Evolutionary conservation across 1,284 basidiomycete species (phyloP), one percentile per base, ranked within the genome.

Genomic region (Rhodotorula sp.): DNA sequence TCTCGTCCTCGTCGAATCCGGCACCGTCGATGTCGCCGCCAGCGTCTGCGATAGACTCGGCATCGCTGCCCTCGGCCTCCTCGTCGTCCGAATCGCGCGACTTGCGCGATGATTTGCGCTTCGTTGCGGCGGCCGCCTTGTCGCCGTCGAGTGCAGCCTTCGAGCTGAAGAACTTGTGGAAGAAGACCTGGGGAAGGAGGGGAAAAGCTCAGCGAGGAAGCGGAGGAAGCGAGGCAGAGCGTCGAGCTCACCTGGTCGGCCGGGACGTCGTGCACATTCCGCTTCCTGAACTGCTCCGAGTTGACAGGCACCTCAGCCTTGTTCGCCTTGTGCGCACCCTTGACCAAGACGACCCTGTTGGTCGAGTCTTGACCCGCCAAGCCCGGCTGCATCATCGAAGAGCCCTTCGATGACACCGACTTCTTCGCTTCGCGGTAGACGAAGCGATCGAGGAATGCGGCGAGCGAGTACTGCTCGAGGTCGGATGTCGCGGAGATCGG

Each of bases 351-450:
- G 82, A 96, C 85, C 54, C 83, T 82, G 7, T 87, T 86, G n/a
- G 87, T 87, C 4, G 81, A 80, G 56, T 86, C 85, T n/a, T 76
- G 77, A 20, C 76, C 76, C 62, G 84, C 85, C 3, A 90, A 89
- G 11, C 88, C 87, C n/a, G 94, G 94, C 82, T 99, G 96, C 96
- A 99, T 99, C 71, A 91, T 90, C 70, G 90, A 91, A 4, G 88
- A 85, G 30, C 93, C 90, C 74, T 89, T 90, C 19, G 82, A 79
- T 6, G 86, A 81, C 55, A 85, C 87, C 0, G 80, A 79, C 81
- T 94, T 92, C 84, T 98, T 99, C 3, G 94, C 90, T 80, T 98
- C 98, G 79, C 94, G 92, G 84, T 94, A 98, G 39, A 98, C 91
- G 81, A 90, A 89, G 34, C 87, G 84, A 78, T 95, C 93, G 46